Evolutionary conservation across 371 early-diverging fungal genomes (phyloP), one percentile per base, ranked within the genome.

Genomic region (Mucor velutinosus): DNA sequence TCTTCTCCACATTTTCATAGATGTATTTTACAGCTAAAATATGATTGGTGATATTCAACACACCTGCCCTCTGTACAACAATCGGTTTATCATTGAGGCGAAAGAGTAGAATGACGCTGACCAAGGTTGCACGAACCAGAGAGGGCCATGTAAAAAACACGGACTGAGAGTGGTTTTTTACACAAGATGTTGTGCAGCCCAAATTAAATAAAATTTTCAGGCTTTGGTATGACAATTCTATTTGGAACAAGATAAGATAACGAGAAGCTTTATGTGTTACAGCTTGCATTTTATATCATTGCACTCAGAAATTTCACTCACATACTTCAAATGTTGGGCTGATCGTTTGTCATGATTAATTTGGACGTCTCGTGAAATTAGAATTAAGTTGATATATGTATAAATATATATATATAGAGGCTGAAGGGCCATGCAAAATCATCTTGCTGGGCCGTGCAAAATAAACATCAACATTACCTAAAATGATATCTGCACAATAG

Each of bases 71-170:
- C 17, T 58, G 65, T 65, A 35, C 33, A 12, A 65, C 65, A 49
- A n/a, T 47, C 65, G 65, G 65, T 59, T 65, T 35, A 65, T 47
- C 37, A 59, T 65, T 65, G 37, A 65, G 65, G 65, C 65, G 65
- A 64, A 57, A 25, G 37, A 45, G 21, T 7, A 55, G 43, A 43
- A 64, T 58, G 58, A 64, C 65, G 65, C 25, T 64, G 41, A 43
- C 64, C 58, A 64, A 43, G 35, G 43, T 61, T 15, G 58, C 19
- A 58, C 58, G 8, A 32, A n/a, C 25, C 45, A 56, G 10, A 30
- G 32, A 35, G 60, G 60, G 60, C 43, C 60, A 60, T 27, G 60
- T 27, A 60, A 60, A 60, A 60, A 41, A 51, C 23, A 25, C 19
- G 45, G 37, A 35, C 37, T 35, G 37, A 35, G 37, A 12, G 37